These are phyloP conservation scores for Berkeleyomyces rouxiae DNA, from an alignment of 2,329 filamentous ascomycete species.

Conservation along the genomic window DNA sequence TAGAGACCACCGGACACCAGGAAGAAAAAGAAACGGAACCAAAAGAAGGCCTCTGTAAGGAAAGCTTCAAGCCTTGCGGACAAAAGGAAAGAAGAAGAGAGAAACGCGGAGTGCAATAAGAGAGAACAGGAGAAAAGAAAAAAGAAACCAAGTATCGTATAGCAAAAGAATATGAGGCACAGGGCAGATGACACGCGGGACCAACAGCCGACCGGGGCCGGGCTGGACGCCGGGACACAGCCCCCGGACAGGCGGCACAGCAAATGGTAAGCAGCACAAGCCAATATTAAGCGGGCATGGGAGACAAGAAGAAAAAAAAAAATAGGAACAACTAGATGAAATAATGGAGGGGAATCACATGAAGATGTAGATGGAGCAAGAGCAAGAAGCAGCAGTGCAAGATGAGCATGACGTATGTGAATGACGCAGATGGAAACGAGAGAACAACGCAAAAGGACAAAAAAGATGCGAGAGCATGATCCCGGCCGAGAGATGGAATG, in stretches of 20 bases:
- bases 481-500: no score
- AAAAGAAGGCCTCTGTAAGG: conserved; percentile 5
- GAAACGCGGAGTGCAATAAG: background rate
- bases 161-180: background rate
- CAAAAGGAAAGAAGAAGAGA: conserved; percentile 7
- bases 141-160: background rate
- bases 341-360: no score
- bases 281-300: no score
- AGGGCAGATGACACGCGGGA: background rate
- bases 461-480: no score
- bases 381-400: no score
- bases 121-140: background rate
- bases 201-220: background rate
- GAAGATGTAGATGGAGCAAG: no score
- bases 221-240: background rate
- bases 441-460: no score
- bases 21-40: conserved; percentile 2
- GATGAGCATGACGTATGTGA: no score
- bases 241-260: background rate
- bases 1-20: background rate
- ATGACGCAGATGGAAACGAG: no score
- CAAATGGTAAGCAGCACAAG: no score
- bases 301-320: no score
- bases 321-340: no score
- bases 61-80: background rate